These are phyloP conservation scores for Ceratobasidium sp. DNA, from an alignment of 1,284 basidiomycete species.

Conservation along the genomic window DNA sequence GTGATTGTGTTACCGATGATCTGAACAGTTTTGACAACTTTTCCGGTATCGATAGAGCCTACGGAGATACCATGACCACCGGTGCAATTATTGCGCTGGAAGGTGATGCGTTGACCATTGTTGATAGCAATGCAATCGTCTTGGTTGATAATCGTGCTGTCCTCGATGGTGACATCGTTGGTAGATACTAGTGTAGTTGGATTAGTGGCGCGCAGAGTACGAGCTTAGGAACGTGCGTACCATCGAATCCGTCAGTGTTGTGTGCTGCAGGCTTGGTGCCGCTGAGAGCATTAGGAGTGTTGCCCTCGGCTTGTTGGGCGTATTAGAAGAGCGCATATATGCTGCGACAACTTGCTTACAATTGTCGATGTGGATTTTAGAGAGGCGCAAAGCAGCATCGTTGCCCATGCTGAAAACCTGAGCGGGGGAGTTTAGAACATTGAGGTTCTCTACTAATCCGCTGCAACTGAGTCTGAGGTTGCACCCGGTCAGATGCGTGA, in stretches of 20 bases:
- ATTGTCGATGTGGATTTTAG: constrained; percentile 22
- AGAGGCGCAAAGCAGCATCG: neutral
- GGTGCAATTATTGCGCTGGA: neutral
- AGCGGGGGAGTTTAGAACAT: constrained; percentile 19
- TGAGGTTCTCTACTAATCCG: constrained; percentile 15
- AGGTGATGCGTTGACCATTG: constrained; percentile 41
- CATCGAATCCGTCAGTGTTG: constrained; percentile 27
- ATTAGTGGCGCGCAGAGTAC: neutral
- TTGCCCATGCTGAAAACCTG: constrained; percentile 10
- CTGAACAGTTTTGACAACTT: constrained; percentile 15
- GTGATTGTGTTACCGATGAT: constrained; percentile 28
- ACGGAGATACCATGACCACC: constrained; percentile 32
- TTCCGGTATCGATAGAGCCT: constrained; percentile 17
- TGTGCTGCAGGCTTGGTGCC: neutral
- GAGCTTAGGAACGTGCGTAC: neutral
- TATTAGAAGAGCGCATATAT: neutral
- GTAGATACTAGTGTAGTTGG: neutral
- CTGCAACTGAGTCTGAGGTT: constrained; percentile 15
- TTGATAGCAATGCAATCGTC: constrained; percentile 43
- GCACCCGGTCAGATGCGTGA: neutral
- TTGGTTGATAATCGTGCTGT: constrained; percentile 41
- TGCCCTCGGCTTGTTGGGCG: neutral
- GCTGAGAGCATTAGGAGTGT: neutral
- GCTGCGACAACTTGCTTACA: neutral
- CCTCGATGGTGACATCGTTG: constrained; percentile 9